A percentile compares a stretch with the other conserved stretches of the same genome.
Conservation (phyloP, 129 eudicot genomes). For the Flaveria robusta region DNA sequence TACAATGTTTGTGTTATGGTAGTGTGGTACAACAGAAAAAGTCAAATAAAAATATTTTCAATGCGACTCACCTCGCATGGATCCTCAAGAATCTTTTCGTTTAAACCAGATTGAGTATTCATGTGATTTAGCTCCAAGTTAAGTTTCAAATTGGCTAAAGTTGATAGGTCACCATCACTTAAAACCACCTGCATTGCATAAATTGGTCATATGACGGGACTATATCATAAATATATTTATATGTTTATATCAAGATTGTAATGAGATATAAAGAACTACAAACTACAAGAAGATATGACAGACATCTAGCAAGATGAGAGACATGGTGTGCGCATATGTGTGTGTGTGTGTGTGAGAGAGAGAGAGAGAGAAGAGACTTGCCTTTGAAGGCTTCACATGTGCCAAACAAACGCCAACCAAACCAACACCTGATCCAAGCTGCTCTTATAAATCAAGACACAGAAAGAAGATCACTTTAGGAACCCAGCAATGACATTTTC, state of each 20-base stretch:
- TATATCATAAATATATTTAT: not conserved
- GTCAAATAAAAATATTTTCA: not conserved
- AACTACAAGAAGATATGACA: not conserved
- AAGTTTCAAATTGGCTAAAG: constrained; percentile 70
- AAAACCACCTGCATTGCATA: constrained; percentile 63
- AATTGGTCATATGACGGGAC: constrained; percentile 4
- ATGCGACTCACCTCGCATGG: constrained; percentile 42
- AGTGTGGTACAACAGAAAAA: not conserved
- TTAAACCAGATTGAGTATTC: constrained; percentile 23
- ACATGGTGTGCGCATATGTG: not conserved
- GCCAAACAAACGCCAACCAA: constrained; percentile 86
- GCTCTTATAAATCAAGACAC: constrained; percentile 28
- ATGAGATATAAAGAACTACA: not conserved
- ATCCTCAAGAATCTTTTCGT: constrained; percentile 30
- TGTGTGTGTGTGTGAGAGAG: constrained; percentile 9
- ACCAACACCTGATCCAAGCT: constrained; percentile 99
- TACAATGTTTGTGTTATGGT: constrained; percentile 4
- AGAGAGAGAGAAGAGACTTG: constrained; percentile 35
- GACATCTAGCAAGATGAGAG: not conserved
- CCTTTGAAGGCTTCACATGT: constrained; percentile 72
- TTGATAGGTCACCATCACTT: constrained; percentile 89
- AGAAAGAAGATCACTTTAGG: not conserved
- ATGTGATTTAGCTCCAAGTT: constrained; percentile 69
- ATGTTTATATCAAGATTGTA: not conserved
- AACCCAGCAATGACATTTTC: not conserved